Evolutionary conservation across 331 rosid species (phyloP).

Genomic region (Rhamnella rubrinervis): DNA sequence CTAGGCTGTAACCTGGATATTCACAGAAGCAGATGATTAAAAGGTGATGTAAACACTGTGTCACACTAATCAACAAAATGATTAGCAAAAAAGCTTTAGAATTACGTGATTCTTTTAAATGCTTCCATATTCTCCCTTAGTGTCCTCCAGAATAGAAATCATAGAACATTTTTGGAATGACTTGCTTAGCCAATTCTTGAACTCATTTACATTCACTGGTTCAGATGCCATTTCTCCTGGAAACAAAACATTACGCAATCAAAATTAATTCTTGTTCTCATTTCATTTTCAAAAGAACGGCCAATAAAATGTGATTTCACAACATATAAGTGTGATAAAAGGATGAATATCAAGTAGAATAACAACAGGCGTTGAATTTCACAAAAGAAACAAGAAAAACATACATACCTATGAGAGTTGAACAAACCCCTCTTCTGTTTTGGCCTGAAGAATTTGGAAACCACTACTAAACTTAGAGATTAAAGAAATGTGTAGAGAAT

Average conservation of each 20-base stretch:
- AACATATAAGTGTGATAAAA: not conserved
- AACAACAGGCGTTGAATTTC: not conserved
- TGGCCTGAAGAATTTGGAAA: not conserved
- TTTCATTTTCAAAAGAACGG: not conserved
- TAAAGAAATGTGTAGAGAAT: not conserved
- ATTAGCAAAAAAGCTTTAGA: not conserved
- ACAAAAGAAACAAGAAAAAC: not conserved
- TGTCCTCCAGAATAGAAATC: constrained; percentile 46
- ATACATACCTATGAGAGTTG: constrained; percentile 1
- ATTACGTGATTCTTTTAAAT: constrained; percentile 44
- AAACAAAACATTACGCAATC: constrained; percentile 7
- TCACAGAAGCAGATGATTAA: not conserved
- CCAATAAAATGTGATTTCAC: not conserved
- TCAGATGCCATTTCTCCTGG: constrained; percentile 37
- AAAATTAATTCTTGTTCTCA: not conserved
- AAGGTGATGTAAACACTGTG: not conserved
- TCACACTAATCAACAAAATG: not conserved
- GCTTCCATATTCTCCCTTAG: constrained; percentile 49
- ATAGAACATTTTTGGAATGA: constrained; percentile 51
- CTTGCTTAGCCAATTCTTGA: constrained; percentile 47
- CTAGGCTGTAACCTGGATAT: constrained; percentile 49
- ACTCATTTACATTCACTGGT: constrained; percentile 47
- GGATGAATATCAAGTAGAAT: not conserved
- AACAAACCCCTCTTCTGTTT: not conserved
- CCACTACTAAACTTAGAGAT: too few species aligned